Conservation (phyloP, 1,284 basidiomycete species). For the Papiliotrema fonsecae region DNA sequence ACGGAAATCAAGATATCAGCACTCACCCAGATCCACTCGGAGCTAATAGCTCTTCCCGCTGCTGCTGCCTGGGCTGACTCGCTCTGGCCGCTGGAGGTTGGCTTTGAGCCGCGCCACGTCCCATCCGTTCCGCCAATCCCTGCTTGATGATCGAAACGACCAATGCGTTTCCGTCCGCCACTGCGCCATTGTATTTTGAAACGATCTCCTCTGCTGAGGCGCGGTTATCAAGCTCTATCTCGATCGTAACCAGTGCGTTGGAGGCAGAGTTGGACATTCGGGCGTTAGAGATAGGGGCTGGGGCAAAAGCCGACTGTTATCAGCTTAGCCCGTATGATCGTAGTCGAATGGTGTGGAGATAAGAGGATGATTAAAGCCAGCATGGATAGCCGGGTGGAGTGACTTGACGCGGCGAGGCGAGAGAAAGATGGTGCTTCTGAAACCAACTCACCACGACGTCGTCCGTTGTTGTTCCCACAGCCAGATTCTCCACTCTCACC, state of each 20-base stretch:
- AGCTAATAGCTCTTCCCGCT: background rate
- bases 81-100: background rate
- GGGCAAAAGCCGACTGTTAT: conserved; percentile 70
- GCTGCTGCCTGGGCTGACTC: background rate
- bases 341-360: too few relatives aligned
- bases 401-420: too few relatives aligned
- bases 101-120: background rate
- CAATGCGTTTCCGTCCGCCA: conserved; percentile 72
- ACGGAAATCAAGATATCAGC: background rate
- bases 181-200: conserved; percentile 68
- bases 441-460: conserved; percentile 69
- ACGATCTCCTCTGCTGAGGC: conserved; percentile 64
- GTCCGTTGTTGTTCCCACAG: conserved; percentile 70
- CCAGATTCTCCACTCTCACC: conserved; percentile 69
- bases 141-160: conserved; percentile 60
- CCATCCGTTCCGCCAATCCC: conserved; percentile 44
- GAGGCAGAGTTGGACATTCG: conserved; percentile 47
- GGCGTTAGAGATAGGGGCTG: conserved; percentile 62
- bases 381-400: too few relatives aligned
- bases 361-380: too few relatives aligned
- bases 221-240: conserved; percentile 66
- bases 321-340: background rate
- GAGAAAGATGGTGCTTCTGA: too few relatives aligned
- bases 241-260: conserved; percentile 54
- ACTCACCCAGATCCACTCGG: background rate